Percentiles rank a stretch among this genome's conserved stretches.
These are phyloP conservation scores for Pythium oligandrum DNA, from an alignment of 352 stramenopile genomes.

Conservation along the genomic window DNA sequence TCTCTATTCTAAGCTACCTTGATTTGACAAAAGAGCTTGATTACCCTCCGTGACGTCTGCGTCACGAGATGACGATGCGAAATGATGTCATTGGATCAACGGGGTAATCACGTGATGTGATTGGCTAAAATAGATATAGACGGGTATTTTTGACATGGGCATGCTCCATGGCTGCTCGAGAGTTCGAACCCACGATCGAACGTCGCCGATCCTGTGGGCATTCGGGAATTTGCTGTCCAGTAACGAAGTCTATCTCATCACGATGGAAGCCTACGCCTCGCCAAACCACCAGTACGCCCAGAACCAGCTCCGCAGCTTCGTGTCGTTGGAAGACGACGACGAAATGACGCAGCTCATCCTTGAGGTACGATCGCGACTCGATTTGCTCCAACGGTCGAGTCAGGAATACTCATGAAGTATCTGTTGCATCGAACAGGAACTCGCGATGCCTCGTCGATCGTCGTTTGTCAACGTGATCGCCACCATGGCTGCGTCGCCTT, in stretches of 20 bases:
- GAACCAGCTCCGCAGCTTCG: slow-evolving; percentile 71
- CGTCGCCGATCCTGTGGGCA: too few relatives aligned
- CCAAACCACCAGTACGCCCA: slow-evolving; percentile 31
- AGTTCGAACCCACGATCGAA: too few relatives aligned
- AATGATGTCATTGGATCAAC: too few relatives aligned
- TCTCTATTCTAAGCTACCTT: too few relatives aligned
- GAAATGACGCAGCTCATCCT: slow-evolving; percentile 75
- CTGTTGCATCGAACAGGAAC: slow-evolving; percentile 30
- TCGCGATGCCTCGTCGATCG: slow-evolving; percentile 41
- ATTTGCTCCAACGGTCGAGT: not conserved
- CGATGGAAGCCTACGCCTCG: slow-evolving; percentile 12
- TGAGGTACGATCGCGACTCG: slow-evolving; percentile 29
- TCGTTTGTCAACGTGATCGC: slow-evolving; percentile 58
- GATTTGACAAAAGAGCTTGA: too few relatives aligned
- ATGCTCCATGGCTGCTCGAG: too few relatives aligned
- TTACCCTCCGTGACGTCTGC: too few relatives aligned
- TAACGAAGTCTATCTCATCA: not conserved
- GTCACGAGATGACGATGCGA: too few relatives aligned
- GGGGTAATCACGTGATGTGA: too few relatives aligned
- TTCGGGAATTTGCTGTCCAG: too few relatives aligned
- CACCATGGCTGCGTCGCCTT: slow-evolving; percentile 58
- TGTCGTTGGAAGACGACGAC: slow-evolving; percentile 60
- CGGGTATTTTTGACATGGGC: too few relatives aligned
- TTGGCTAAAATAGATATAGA: too few relatives aligned
- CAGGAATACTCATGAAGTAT: slow-evolving; percentile 3